phyloP scores from a whole-genome alignment of 1,284 basidiomycete species.

The Pterulicium gracile region DNA sequence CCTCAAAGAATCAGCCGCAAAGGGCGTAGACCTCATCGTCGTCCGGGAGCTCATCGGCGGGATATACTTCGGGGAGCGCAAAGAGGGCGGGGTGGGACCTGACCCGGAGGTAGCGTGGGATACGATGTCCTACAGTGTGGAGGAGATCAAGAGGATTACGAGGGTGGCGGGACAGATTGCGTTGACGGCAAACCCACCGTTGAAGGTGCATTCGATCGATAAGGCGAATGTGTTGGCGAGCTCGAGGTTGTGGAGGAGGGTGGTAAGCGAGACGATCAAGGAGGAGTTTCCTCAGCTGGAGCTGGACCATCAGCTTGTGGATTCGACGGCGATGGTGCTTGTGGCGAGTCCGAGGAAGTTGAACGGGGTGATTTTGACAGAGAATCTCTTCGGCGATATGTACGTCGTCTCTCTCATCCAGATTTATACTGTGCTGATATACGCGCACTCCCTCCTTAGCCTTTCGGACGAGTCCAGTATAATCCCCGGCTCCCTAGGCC shows the following conservation, averaged over 20 bases:
- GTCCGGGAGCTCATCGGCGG: constrained; percentile 93
- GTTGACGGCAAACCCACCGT: constrained; percentile 72
- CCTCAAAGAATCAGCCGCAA: constrained; percentile 79
- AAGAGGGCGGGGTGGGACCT: constrained; percentile 69
- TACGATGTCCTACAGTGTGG: constrained; percentile 86
- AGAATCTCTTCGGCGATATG: constrained; percentile 97
- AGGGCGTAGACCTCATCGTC: constrained; percentile 88
- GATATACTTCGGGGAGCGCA: constrained; percentile 88
- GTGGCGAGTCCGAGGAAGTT: constrained; percentile 88
- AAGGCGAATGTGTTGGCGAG: constrained; percentile 98
- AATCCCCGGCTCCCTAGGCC: constrained; percentile 94
- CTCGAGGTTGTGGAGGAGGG: constrained; percentile 89
- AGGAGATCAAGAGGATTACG: constrained; percentile 91
- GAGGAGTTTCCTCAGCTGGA: constrained; percentile 82
- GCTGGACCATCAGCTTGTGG: constrained; percentile 88
- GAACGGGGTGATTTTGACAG: constrained; percentile 91
- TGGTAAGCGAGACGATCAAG: constrained; percentile 74
- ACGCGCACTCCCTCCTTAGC: constrained; percentile 28
- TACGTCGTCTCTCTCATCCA: constrained; percentile 30
- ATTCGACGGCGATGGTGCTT: constrained; percentile 96
- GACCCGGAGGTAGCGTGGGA: constrained; percentile 72
- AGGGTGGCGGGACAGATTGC: constrained; percentile 94
- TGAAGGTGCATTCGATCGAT: constrained; percentile 90
- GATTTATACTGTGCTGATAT: constrained; percentile 5
- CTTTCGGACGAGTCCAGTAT: constrained; percentile 95